Conservation (phyloP, 306 rosid genomes). For the Quercus bicolor region DNA sequence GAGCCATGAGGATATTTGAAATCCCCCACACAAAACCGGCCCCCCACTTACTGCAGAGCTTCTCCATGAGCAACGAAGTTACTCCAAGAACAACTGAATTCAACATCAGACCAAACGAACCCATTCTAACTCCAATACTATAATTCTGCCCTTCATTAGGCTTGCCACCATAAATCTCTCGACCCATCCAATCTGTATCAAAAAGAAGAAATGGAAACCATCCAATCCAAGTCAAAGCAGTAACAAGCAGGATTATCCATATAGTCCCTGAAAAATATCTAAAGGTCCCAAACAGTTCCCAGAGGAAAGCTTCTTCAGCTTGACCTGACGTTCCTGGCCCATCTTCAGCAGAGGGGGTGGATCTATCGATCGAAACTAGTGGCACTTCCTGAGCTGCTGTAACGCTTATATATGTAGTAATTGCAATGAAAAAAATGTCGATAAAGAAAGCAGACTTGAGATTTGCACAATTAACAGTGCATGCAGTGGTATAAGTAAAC, state of each 20-base stretch:
- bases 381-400: slow-evolving; percentile 74
- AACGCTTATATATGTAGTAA: slow-evolving; percentile 66
- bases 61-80: slow-evolving; percentile 86
- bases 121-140: slow-evolving; percentile 85
- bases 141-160: slow-evolving; percentile 75
- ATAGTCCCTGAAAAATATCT: slow-evolving; percentile 64
- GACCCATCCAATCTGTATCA: slow-evolving; percentile 99
- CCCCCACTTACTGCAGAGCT: slow-evolving; percentile 80
- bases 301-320: slow-evolving; percentile 80
- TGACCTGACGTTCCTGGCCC: slow-evolving; percentile 49
- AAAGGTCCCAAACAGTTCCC: slow-evolving; percentile 89
- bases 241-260: slow-evolving; percentile 74
- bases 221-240: slow-evolving; percentile 84
- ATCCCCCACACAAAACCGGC: slow-evolving; percentile 89
- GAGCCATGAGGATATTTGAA: slow-evolving; percentile 77
- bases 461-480: slow-evolving; percentile 82
- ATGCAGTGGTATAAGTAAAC: slow-evolving; percentile 63
- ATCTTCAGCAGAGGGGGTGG: slow-evolving; percentile 31
- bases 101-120: slow-evolving; percentile 85
- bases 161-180: slow-evolving; percentile 95
- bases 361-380: slow-evolving; percentile 35
- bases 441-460: slow-evolving; percentile 90
- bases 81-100: slow-evolving; percentile 89
- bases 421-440: slow-evolving; percentile 54
- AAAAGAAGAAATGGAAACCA: slow-evolving; percentile 95